phyloP scores from a whole-genome alignment of 1,284 basidiomycete species.

The Malassezia restricta region DNA sequence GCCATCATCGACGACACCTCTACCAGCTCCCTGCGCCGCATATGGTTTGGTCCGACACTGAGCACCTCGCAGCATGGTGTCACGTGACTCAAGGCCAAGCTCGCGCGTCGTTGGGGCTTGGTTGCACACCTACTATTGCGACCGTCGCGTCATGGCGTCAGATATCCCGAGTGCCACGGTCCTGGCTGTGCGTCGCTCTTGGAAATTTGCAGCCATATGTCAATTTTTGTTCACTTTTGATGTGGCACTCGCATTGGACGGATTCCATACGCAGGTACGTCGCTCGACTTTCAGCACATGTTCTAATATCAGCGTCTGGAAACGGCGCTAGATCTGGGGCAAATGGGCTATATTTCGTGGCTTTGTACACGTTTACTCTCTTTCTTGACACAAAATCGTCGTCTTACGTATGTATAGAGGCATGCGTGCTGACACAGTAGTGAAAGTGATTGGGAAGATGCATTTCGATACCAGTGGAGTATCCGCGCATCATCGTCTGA shows the following conservation, averaged over 20 bases:
- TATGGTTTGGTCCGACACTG: too few relatives aligned
- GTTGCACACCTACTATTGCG: background rate
- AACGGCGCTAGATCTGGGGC: constrained; percentile 21
- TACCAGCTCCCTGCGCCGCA: too few relatives aligned
- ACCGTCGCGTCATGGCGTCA: background rate
- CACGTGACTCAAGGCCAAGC: too few relatives aligned
- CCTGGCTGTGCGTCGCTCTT: constrained; percentile 24
- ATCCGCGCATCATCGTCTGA: constrained; percentile 18
- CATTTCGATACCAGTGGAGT: constrained; percentile 23
- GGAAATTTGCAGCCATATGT: constrained; percentile 44
- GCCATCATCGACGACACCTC: too few relatives aligned
- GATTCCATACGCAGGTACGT: constrained; percentile 36
- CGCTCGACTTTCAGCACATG: background rate
- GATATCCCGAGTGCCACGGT: background rate
- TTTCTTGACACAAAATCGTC: background rate
- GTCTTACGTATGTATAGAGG: background rate
- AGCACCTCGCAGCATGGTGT: too few relatives aligned
- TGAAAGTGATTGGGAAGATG: constrained; percentile 24
- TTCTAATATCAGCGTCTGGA: constrained; percentile 42
- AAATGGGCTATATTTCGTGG: background rate
- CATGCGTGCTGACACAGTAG: background rate
- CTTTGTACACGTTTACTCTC: constrained; percentile 1
- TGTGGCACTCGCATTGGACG: constrained; percentile 40
- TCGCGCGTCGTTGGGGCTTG: too few relatives aligned
- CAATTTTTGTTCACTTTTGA: constrained; percentile 44